phyloP scores from a whole-genome alignment of 2,329 filamentous ascomycete genomes.

The Cadophora malorum region DNA sequence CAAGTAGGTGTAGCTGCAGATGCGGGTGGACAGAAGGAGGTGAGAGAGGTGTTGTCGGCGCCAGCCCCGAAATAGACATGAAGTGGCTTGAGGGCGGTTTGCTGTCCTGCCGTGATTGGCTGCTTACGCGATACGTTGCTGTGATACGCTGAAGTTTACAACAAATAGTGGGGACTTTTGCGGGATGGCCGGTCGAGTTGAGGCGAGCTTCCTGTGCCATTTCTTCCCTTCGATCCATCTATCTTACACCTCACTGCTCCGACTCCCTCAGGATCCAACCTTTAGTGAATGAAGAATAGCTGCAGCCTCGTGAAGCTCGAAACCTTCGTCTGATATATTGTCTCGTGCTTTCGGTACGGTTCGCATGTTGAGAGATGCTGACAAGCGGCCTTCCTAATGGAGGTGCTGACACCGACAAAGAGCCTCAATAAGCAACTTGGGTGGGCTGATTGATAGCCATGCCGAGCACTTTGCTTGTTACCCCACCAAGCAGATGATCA shows the following conservation, averaged over 20 bases:
- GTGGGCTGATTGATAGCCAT: not conserved
- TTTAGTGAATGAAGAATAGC: not conserved
- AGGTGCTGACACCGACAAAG: slow-evolving; percentile 1
- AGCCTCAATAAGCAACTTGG: slow-evolving; percentile 8
- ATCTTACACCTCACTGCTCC: not conserved
- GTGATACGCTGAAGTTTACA: slow-evolving; percentile 1
- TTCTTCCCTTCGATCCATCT: not conserved
- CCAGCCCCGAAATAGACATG: slow-evolving; percentile 17
- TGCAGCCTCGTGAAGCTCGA: not conserved
- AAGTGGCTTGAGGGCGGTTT: slow-evolving; percentile 9
- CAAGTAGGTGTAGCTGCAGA: not conserved
- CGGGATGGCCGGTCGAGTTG: not conserved
- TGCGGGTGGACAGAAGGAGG: not conserved
- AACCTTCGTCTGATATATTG: not conserved
- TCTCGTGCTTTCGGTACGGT: not conserved
- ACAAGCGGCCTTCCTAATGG: not conserved
- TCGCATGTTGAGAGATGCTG: not conserved
- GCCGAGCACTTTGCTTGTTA: slow-evolving; percentile 6
- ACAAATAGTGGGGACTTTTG: not conserved
- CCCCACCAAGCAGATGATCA: slow-evolving; percentile 1
- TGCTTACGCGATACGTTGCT: not conserved
- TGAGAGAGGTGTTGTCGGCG: not conserved
- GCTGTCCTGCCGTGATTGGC: not conserved
- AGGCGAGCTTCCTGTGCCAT: not conserved
- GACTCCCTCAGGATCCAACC: not conserved